These are phyloP conservation scores for Lathyrus oleraceus DNA, from an alignment of 306 rosid species.

Conservation along the genomic window DNA sequence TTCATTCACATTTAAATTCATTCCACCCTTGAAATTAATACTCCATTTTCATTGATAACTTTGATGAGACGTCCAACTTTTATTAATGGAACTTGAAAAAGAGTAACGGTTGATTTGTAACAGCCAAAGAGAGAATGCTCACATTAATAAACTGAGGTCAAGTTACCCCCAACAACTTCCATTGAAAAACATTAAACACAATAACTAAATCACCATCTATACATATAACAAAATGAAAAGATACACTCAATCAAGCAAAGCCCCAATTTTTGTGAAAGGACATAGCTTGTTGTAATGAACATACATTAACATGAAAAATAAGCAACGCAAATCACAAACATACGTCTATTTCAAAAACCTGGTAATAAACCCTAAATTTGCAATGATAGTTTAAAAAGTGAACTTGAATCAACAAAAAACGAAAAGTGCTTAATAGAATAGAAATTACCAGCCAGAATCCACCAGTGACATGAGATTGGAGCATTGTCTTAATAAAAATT, in stretches of 20 bases:
- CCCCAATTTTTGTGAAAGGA: neutral
- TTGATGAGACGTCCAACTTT: neutral
- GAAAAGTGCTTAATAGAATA: neutral
- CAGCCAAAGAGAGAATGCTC: neutral
- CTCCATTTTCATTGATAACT: neutral
- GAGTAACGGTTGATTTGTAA: neutral
- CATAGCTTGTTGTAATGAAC: neutral
- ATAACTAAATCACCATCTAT: neutral
- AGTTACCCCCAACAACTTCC: neutral
- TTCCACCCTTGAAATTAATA: neutral
- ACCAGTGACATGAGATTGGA: conserved; percentile 78
- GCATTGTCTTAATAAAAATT: conserved; percentile 66
- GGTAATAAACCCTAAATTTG: neutral
- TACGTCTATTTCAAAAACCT: neutral
- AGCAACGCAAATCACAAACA: neutral
- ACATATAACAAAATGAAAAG: neutral
- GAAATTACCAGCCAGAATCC: conserved; percentile 84
- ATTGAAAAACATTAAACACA: neutral
- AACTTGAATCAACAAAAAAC: neutral
- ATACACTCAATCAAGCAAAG: neutral
- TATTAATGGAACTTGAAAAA: neutral
- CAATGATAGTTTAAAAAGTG: neutral
- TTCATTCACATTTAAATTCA: too few relatives aligned
- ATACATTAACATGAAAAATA: neutral
- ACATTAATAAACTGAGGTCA: neutral